These are phyloP conservation scores for Sapria himalayana DNA, from an alignment of 345 rosid genomes.

Conservation along the genomic window DNA sequence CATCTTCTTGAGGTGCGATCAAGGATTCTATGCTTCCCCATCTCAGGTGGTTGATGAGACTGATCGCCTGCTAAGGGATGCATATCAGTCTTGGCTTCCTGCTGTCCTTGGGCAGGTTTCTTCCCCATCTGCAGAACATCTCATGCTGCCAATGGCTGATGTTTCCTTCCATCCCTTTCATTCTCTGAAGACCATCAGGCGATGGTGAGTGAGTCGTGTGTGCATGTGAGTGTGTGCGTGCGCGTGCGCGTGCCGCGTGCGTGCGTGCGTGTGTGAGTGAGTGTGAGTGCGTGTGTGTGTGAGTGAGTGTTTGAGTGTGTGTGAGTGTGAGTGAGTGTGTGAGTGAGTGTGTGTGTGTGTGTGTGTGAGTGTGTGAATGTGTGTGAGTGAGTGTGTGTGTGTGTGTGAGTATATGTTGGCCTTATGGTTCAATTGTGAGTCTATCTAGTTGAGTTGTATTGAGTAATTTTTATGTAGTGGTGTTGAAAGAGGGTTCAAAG, in stretches of 20 bases:
- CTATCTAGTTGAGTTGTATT: too few species aligned
- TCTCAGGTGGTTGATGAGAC: constrained; percentile 94
- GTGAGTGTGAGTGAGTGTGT: too few species aligned
- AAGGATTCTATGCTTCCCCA: constrained; percentile 1
- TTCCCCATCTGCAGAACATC: too few species aligned
- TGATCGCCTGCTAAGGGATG: constrained; percentile 77
- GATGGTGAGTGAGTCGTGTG: constrained; percentile 83
- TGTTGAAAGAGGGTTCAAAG: constrained; percentile 67
- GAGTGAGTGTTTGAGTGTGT: too few species aligned
- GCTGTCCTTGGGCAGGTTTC: constrained; percentile 74
- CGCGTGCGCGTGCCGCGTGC: too few species aligned
- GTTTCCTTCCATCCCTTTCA: constrained; percentile 29
- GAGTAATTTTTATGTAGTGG: constrained; percentile 37
- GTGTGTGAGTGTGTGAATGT: too few species aligned
- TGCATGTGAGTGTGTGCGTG: too few species aligned
- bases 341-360: too few species aligned
- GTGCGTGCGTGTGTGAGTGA: too few species aligned
- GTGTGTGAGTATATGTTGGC: constrained; percentile 5
- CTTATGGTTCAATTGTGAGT: not conserved
- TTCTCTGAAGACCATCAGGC: constrained; percentile 45
- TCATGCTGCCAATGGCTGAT: too few species aligned
- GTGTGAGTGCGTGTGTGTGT: too few species aligned
- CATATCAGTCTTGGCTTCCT: constrained; percentile 94
- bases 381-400: too few species aligned
- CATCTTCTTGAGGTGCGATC: constrained; percentile 6